phyloP scores from a whole-genome alignment of 805 yeast genomes.

The Saturnispora saitoi region DNA sequence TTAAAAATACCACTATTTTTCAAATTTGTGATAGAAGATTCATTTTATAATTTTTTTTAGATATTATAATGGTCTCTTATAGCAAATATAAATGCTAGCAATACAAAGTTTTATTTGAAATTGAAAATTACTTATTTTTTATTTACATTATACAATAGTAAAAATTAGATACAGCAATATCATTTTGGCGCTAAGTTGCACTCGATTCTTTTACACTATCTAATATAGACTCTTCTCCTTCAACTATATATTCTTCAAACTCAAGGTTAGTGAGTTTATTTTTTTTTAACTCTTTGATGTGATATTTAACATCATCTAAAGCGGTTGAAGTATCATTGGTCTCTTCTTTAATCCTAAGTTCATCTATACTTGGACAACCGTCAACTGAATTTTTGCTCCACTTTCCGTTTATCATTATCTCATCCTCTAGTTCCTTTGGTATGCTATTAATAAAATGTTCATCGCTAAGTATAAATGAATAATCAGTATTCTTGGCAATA shows the following conservation, averaged over 20 bases:
- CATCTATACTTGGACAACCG: background rate
- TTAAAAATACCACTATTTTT: too few species aligned
- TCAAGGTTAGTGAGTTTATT: background rate
- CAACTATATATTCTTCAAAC: conserved; percentile 25
- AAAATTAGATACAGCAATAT: too few species aligned
- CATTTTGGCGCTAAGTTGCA: background rate
- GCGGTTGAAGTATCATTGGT: conserved; percentile 10
- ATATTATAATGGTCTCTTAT: too few species aligned
- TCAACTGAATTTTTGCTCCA: background rate
- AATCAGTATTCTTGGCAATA: conserved; percentile 26
- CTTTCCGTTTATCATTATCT: background rate
- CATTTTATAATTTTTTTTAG: too few species aligned
- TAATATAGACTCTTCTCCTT: conserved; percentile 10
- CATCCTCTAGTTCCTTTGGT: background rate
- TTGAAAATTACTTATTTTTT: too few species aligned
- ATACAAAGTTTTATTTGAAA: too few species aligned
- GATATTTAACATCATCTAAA: conserved; percentile 7
- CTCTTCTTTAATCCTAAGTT: background rate
- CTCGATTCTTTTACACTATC: background rate
- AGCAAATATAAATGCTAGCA: too few species aligned
- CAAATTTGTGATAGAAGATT: too few species aligned
- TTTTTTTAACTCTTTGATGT: conserved; percentile 2
- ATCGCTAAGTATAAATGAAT: conserved; percentile 22
- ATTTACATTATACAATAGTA: too few species aligned
- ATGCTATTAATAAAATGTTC: conserved; percentile 18